Percentiles rank a stretch among this genome's conserved stretches.
phyloP scores from a whole-genome alignment of 371 early-diverging fungal species.

The Umbelopsis sp. region DNA sequence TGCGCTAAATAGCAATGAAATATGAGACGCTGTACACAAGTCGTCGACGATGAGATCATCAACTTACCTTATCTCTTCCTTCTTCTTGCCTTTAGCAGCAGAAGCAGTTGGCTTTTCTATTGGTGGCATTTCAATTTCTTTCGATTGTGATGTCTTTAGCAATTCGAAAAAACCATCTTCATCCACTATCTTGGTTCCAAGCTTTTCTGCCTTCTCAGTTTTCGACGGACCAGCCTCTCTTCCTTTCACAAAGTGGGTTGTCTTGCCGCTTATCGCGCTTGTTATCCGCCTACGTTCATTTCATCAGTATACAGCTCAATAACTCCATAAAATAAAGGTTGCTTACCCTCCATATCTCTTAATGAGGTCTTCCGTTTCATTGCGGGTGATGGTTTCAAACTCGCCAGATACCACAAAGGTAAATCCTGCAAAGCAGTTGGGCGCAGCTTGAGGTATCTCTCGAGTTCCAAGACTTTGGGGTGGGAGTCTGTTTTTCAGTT shows the following conservation, averaged over 20 bases:
- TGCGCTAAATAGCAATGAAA: not conserved
- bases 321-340: not conserved
- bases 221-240: conserved; percentile 96
- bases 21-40: not conserved
- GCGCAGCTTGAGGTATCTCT: conserved; percentile 76
- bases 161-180: conserved; percentile 92
- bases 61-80: not conserved
- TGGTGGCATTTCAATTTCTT: conserved; percentile 29
- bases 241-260: conserved; percentile 89
- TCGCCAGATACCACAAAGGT: conserved; percentile 97
- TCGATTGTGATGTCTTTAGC: conserved; percentile 59
- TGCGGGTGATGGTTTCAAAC: conserved; percentile 75
- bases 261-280: conserved; percentile 83
- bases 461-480: conserved; percentile 77
- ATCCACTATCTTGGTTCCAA: conserved; percentile 76
- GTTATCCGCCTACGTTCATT: conserved; percentile 76
- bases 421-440: conserved; percentile 76
- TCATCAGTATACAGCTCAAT: not conserved
- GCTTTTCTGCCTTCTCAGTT: conserved; percentile 78
- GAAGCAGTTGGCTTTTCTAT: conserved; percentile 8
- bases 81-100: conserved; percentile 22
- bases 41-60: not conserved
- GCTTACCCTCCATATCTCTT: conserved; percentile 89
- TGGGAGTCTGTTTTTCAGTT: conserved; percentile 51
- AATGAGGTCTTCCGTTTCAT: conserved; percentile 80